Base-by-base conservation (phyloP, 2,329 filamentous ascomycete species). In the Proliferodiscus dingleyae region DNA sequence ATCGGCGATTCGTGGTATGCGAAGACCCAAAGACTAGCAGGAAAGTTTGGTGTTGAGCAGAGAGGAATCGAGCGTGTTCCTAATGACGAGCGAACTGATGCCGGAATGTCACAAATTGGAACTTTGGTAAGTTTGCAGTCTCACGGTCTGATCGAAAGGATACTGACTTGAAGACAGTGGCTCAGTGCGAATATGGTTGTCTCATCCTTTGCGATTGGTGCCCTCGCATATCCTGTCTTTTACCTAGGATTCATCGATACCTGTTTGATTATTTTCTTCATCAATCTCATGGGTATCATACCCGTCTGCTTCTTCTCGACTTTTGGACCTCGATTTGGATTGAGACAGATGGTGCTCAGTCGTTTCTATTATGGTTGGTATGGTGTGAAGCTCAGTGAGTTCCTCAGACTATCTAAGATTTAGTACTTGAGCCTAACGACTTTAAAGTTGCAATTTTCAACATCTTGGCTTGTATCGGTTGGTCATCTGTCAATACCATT, bases 291-390 rank as follows among this genome's bases (percentile, higher is more conserved):
- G 8, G 85, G 83, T n/a, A 75, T 85, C 39, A 60, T 82, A 39
- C 83, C 85, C 0, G 85, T 88, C 13, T 84, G 79, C 60, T 88
- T 83, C 66, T 89, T 89, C 71, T 85, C 83, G 2, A 86, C 80
- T 15, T 88, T 89, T 60, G 86, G 87, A 2, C 82, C 87, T 2
- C 69, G 70, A 7, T 89, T 88, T 54, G 87, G 86, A 3, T 71
- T 89, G 52, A 78, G 87, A 44, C 87, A 89, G 61, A 89, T 90
- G 81, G 83, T 89, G 1, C 71, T 90, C n/a, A 81, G 83, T 9
- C 74, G 86, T 28, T 89, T 84, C 67, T 89, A 75, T 67, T 89
- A 89, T 62, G 86, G 86, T 7, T 87, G 78, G 66, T 81, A 77
- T 54, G 75, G 74, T n/a, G 80, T 81, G 24, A 85, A 85, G 64